A percentile compares a stretch with the other conserved stretches of the same genome.
These are phyloP conservation scores for Alternaria sp. DNA, from an alignment of 2,329 filamentous ascomycete genomes.

Conservation along the genomic window DNA sequence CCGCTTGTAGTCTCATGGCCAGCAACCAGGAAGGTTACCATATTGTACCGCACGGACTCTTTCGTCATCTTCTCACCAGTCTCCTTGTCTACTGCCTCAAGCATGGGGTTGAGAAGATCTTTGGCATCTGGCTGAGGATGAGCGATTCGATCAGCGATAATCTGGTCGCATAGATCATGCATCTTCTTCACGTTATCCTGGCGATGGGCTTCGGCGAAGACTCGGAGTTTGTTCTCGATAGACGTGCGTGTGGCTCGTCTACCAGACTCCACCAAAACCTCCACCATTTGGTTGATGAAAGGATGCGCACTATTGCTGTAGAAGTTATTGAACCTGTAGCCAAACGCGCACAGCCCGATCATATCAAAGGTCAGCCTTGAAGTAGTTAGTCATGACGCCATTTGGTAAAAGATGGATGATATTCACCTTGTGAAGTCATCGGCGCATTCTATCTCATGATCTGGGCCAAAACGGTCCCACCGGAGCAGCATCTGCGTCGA, in stretches of 20 bases:
- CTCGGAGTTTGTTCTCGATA: conserved; percentile 9
- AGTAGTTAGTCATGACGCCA: neutral
- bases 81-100: conserved; percentile 6
- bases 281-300: conserved; percentile 9
- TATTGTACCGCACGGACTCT: conserved; percentile 8
- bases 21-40: conserved; percentile 12
- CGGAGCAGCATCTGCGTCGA: conserved; percentile 9
- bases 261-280: conserved; percentile 9
- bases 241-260: conserved; percentile 1
- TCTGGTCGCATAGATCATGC: conserved; percentile 10
- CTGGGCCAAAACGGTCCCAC: conserved; percentile 10
- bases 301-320: conserved; percentile 6
- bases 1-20: conserved; percentile 13
- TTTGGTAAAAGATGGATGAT: neutral
- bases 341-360: conserved; percentile 12
- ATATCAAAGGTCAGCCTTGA: conserved; percentile 7
- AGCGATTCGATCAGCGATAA: conserved; percentile 8
- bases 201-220: conserved; percentile 8
- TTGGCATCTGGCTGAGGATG: conserved; percentile 6
- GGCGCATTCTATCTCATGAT: conserved; percentile 7
- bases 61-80: conserved; percentile 14
- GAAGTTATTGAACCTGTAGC: conserved; percentile 14
- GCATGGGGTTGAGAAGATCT: conserved; percentile 11
- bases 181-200: conserved; percentile 12
- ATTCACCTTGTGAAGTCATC: conserved; percentile 8